Conservation (phyloP, 2,329 filamentous ascomycete genomes). For the Ascochyta lentis region DNA sequence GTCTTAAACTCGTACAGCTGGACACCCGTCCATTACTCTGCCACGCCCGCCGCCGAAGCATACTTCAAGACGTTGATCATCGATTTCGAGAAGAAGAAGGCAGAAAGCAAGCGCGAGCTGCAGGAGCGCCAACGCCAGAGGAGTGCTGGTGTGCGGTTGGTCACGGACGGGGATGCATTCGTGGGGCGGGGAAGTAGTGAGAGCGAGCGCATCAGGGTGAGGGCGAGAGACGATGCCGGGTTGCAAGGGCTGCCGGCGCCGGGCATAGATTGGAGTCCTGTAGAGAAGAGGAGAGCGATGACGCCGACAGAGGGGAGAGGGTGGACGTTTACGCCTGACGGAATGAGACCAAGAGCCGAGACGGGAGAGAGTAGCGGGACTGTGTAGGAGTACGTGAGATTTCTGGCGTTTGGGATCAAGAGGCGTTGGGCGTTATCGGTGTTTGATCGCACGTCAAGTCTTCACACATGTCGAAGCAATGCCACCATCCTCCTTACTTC, state of each 20-base stretch:
- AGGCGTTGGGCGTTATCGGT: neutral
- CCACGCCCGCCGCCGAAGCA: conserved; percentile 82
- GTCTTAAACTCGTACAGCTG: conserved; percentile 78
- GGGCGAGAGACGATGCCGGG: conserved; percentile 44
- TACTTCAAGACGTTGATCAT: conserved; percentile 80
- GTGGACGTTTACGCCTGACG: conserved; percentile 39
- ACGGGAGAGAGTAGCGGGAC: conserved; percentile 48
- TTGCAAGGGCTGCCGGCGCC: conserved; percentile 40
- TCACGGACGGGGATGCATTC: conserved; percentile 39
- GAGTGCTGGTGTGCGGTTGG: conserved; percentile 44
- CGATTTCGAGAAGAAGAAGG: conserved; percentile 70
- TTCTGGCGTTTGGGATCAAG: neutral
- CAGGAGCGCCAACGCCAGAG: conserved; percentile 42
- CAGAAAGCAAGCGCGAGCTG: conserved; percentile 48
- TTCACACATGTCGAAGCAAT: conserved; percentile 5
- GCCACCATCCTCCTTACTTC: conserved; percentile 33
- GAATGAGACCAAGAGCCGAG: conserved; percentile 44
- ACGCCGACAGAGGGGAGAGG: conserved; percentile 47
- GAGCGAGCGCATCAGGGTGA: conserved; percentile 18
- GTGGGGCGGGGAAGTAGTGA: conserved; percentile 11
- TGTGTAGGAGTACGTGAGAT: conserved; percentile 15
- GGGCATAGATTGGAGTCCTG: conserved; percentile 49
- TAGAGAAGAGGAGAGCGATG: conserved; percentile 48
- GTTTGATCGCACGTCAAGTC: neutral
- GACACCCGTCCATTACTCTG: conserved; percentile 83